A percentile compares a stretch with the other conserved stretches of the same genome.
phyloP scores from a whole-genome alignment of 202 grass and related monocot species.

The Elaeis oleifera region DNA sequence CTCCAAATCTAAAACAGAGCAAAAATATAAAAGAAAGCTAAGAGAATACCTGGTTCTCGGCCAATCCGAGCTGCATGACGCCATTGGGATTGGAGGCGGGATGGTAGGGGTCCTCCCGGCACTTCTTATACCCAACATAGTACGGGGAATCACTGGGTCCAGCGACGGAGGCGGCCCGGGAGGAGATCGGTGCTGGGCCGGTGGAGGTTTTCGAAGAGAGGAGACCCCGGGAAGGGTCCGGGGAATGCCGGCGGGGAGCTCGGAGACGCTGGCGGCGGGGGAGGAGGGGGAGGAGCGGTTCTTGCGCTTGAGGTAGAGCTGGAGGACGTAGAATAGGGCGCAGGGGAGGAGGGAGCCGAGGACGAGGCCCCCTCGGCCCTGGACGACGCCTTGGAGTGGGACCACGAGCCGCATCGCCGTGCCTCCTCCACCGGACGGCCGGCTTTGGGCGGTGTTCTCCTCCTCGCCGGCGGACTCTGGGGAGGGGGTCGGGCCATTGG shows the following conservation, averaged over 20 bases:
- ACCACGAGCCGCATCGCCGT: constrained; percentile 87
- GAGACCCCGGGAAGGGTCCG: constrained; percentile 38
- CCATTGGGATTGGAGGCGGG: constrained; percentile 41
- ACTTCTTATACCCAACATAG: constrained; percentile 61
- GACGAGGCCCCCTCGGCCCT: constrained; percentile 91
- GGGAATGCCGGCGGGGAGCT: constrained; percentile 11
- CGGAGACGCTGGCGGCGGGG: neutral
- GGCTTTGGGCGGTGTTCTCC: neutral
- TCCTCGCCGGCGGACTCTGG: too few species aligned
- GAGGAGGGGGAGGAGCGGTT: constrained; percentile 35
- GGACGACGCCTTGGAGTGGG: constrained; percentile 83
- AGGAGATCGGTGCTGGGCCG: constrained; percentile 30
- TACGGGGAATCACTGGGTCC: constrained; percentile 40
- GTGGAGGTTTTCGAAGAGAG: constrained; percentile 36
- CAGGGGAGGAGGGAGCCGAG: constrained; percentile 96
- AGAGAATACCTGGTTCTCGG: constrained; percentile 60
- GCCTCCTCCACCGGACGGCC: constrained; percentile 10
- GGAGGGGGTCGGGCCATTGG: too few species aligned
- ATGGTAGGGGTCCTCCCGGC: constrained; percentile 48
- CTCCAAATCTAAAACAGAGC: too few species aligned
- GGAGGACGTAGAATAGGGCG: constrained; percentile 98
- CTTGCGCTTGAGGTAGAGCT: constrained; percentile 83
- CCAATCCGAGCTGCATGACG: constrained; percentile 79
- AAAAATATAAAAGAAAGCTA: neutral
- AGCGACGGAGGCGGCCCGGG: constrained; percentile 33